Conservation (phyloP, 2,329 filamentous ascomycete genomes). For the Penicillium crustosum region DNA sequence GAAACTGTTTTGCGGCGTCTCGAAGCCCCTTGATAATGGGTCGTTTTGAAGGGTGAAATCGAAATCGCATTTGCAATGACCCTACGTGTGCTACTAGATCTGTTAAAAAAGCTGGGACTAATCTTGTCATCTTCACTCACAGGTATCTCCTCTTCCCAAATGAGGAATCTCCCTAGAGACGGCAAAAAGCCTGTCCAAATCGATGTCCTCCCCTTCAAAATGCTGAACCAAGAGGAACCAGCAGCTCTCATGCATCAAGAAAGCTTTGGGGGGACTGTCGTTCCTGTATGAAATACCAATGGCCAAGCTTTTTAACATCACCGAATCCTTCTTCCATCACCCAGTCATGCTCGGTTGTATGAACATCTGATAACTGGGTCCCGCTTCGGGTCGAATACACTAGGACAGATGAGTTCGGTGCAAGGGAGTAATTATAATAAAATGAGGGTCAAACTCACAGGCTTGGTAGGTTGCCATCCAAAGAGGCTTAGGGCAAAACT, state of each 20-base stretch:
- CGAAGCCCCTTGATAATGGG: conserved; percentile 1
- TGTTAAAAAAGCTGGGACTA: not conserved
- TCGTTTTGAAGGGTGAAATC: not conserved
- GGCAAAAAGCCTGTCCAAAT: conserved; percentile 9
- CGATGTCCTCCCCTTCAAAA: conserved; percentile 2
- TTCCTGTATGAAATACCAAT: not conserved
- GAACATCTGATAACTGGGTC: not conserved
- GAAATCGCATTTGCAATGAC: not conserved
- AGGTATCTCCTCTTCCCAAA: not conserved
- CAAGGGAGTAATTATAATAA: not conserved
- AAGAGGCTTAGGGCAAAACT: not conserved
- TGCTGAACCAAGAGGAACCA: conserved; percentile 3
- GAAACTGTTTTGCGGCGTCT: not conserved
- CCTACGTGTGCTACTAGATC: not conserved
- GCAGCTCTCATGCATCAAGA: conserved; percentile 7
- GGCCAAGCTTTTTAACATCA: not conserved
- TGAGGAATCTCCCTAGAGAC: conserved; percentile 2
- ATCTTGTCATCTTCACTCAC: not conserved
- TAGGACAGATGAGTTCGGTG: not conserved
- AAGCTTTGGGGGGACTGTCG: not conserved
- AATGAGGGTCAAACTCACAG: not conserved
- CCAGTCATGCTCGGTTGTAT: not conserved
- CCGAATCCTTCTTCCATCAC: not conserved
- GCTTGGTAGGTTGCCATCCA: not conserved
- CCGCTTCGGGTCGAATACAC: not conserved